These are phyloP conservation scores for Adansonia grandidieri DNA, from an alignment of 441 rosid genomes.

Conservation along the genomic window DNA sequence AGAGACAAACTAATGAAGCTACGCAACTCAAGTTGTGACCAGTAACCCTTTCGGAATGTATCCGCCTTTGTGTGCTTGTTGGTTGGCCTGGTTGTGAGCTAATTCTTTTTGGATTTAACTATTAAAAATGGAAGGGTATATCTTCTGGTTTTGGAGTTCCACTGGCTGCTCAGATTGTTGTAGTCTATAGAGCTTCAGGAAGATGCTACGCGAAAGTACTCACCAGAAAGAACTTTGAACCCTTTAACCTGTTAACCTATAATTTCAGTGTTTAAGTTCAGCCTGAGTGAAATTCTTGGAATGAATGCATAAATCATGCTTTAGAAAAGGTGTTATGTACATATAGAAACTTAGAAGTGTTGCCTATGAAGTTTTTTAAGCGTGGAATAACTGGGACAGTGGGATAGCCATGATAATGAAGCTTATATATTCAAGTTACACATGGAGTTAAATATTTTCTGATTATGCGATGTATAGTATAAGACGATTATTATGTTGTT, in stretches of 20 bases:
- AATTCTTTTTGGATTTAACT: not conserved
- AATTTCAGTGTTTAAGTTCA: not conserved
- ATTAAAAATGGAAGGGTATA: not conserved
- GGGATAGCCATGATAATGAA: not conserved
- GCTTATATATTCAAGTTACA: not conserved
- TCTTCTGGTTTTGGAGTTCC: not conserved
- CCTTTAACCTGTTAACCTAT: not conserved
- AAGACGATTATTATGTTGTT: not conserved
- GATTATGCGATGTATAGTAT: not conserved
- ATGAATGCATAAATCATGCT: slow-evolving; percentile 3
- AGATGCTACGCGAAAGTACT: not conserved
- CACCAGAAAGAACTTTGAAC: not conserved
- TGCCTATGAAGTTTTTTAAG: not conserved
- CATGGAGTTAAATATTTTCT: not conserved
- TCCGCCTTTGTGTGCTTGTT: not conserved
- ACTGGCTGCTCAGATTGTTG: not conserved
- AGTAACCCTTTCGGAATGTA: not conserved
- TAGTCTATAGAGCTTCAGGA: not conserved
- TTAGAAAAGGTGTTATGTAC: slow-evolving; percentile 1
- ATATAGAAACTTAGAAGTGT: not conserved
- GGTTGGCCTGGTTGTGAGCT: slow-evolving; percentile 8
- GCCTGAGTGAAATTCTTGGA: not conserved
- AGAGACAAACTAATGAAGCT: slow-evolving; percentile 24
- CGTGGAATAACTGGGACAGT: not conserved
- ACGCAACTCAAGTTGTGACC: slow-evolving; percentile 1